Base-by-base conservation (phyloP, 2,329 filamentous ascomycete genomes). In the Lachnellula arida region DNA sequence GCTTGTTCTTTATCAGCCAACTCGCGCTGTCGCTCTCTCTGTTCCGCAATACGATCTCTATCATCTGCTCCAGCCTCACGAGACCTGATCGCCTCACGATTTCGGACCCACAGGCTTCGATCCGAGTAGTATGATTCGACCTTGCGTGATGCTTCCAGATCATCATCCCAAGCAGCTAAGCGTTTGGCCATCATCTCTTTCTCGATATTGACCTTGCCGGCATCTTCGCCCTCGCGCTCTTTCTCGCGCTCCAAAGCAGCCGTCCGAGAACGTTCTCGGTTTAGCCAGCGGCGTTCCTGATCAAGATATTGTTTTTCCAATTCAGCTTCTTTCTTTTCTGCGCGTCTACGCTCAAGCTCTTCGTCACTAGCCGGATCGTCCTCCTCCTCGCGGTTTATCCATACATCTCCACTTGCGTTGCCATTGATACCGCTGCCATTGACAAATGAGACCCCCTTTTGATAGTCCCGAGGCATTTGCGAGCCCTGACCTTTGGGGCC, bases 271-370 rank as follows among this genome's bases (percentile, higher is more conserved):
- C 88, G 84, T 71, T 99, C 94, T 46, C 92, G 85, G 69, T 95
- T 96, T 25, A 91, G 78, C 93, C 93, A 97, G 60, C 91, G 87
- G 32, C 91, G 85, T 70, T 97, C 91, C 44, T 92, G 87, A 64
- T 96, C 92, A 0, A 88, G 77, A 68, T 90, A 97, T 47, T 84
- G 77, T 68, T 92, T 91, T 48, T 97, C 89, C 0, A 85, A 80
- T 22, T 97, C 91, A 0, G 85, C 78, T 37, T 87, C 80, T 62
- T 86, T 84, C 72, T 90, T 92, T 23, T 82, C 81, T 60, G 84
- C 74, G 17, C 87, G 83, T 47, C 91, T 81, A 28, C 80, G 79
- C 70, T 96, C 86, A 0, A 97, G 77, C 70, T 97, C 93, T 12
- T 87, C 85, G 66, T 99, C 94, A 61, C 87, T 91, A 2, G 91